A percentile compares a stretch with the other conserved stretches of the same genome.
Conservation (phyloP, 2,329 filamentous ascomycete genomes). For the Fusarium sp. region DNA sequence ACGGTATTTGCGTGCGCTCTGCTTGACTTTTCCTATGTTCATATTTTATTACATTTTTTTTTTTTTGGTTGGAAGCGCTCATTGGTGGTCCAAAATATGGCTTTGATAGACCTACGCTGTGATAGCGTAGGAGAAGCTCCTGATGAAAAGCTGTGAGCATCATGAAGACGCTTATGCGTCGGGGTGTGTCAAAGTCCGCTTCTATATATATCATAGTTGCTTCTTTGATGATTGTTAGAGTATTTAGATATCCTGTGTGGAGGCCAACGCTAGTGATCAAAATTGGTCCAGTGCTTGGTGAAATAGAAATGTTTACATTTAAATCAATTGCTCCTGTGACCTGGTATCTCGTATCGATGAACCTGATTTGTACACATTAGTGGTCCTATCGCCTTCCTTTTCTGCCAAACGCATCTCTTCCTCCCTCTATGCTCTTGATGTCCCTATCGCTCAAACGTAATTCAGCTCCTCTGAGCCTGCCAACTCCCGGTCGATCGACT, state of each 20-base stretch:
- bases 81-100: slow-evolving; percentile 44
- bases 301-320: slow-evolving; percentile 29
- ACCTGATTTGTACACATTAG: background rate
- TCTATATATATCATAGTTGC: slow-evolving; percentile 51
- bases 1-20: slow-evolving; percentile 34
- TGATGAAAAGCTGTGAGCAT: slow-evolving; percentile 14
- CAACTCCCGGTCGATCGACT: slow-evolving; percentile 82
- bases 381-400: slow-evolving; percentile 47
- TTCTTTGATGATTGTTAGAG: slow-evolving; percentile 21
- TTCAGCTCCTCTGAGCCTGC: slow-evolving; percentile 82
- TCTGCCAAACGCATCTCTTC: slow-evolving; percentile 56
- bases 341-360: background rate
- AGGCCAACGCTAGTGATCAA: slow-evolving; percentile 18
- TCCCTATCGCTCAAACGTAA: slow-evolving; percentile 83
- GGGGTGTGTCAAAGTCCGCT: slow-evolving; percentile 30
- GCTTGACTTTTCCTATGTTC: slow-evolving; percentile 42
- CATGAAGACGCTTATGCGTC: slow-evolving; percentile 26
- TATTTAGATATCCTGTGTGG: slow-evolving; percentile 29
- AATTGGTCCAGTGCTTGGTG: slow-evolving; percentile 22
- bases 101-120: slow-evolving; percentile 43
- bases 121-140: slow-evolving; percentile 23
- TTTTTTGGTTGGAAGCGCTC: slow-evolving; percentile 42
- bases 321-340: background rate
- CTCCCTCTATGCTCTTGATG: slow-evolving; percentile 75
- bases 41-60: slow-evolving; percentile 41